Base-by-base conservation (phyloP, 768 basidiomycete species). In the Auriscalpium vulgare region DNA sequence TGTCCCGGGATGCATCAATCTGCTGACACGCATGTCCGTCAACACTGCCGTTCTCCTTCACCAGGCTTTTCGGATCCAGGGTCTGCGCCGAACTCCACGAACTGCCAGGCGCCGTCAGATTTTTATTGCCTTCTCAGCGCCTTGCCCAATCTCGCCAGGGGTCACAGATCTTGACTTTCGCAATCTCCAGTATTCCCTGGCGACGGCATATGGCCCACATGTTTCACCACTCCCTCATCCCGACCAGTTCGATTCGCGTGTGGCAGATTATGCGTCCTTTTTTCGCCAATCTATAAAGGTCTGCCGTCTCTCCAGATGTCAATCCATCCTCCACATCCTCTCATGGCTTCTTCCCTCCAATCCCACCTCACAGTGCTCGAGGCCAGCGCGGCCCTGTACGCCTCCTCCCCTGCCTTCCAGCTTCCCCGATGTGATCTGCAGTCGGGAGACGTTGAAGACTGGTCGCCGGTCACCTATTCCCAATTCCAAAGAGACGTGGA, bases 401-500 rank as follows among this genome's bases (percentile, higher is more conserved):
- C 83, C 16, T 69, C 73, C 29, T 68, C 75, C 2, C 73, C 80
- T 43, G 82, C 79, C 61, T 89, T 88, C 74, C 79, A 77, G 66
- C 69, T 81, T 43, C 86, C 88, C 17, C 72, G 70, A 59, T 60
- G 75, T 19, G 74, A 80, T 63, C 62, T 75, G 53, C 62, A 70
- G 36, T 70, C 77, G 40, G 71, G 72, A 17, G 69, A 69, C 55
- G 69, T 81, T 54, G 70, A 74, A 35, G 65, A 72, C 46, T 90
- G 88, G 88, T 69, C 71, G 14, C 68, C 80, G 57, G 76, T 89
- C 68, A 78, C 83, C 52, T 91, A 85, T 69, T 63, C 59, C 13
- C 78, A 84, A 64, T 90, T 91, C 71, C 74, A 75, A 57, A 56
- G 66, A 16, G 84, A 90, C 55, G 84, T 90, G 62, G 84, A 87